A percentile compares a stretch with the other conserved stretches of the same genome.
These are phyloP conservation scores for Collybia sordida DNA, from an alignment of 768 basidiomycete species.

Conservation along the genomic window DNA sequence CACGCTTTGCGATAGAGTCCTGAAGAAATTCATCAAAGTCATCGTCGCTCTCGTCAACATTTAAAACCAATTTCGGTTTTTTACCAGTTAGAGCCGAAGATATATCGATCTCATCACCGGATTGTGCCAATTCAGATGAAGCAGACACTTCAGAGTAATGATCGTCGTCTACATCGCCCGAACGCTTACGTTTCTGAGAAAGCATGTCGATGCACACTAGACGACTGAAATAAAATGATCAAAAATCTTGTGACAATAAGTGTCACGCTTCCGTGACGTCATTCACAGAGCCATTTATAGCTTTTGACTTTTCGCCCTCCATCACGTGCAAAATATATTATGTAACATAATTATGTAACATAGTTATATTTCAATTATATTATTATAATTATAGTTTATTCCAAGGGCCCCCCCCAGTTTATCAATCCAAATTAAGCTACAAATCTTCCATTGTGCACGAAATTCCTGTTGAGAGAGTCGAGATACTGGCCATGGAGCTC, in stretches of 20 bases:
- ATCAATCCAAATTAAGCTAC: too few species aligned
- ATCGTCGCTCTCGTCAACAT: constrained; percentile 51
- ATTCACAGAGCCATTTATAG: too few species aligned
- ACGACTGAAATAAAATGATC: not conserved
- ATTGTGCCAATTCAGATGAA: constrained; percentile 5
- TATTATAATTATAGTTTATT: too few species aligned
- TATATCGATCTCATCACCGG: constrained; percentile 54
- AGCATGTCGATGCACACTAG: not conserved
- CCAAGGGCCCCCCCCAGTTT: too few species aligned
- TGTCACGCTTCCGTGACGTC: not conserved
- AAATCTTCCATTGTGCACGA: too few species aligned
- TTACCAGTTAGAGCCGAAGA: constrained; percentile 59
- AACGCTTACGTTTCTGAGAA: constrained; percentile 16
- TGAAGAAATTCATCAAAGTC: constrained; percentile 66
- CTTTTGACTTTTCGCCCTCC: too few species aligned
- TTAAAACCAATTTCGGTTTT: constrained; percentile 26
- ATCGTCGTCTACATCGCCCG: constrained; percentile 4
- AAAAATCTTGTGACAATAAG: not conserved
- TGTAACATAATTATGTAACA: too few species aligned
- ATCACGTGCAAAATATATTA: too few species aligned
- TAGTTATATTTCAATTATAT: too few species aligned
- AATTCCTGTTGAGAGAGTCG: too few species aligned
- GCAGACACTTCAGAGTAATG: constrained; percentile 8
- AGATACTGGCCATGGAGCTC: too few species aligned
- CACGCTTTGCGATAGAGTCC: constrained; percentile 66